Conservation (phyloP, 495 filamentous ascomycete genomes). For the Barbatosphaeria neglecta region DNA sequence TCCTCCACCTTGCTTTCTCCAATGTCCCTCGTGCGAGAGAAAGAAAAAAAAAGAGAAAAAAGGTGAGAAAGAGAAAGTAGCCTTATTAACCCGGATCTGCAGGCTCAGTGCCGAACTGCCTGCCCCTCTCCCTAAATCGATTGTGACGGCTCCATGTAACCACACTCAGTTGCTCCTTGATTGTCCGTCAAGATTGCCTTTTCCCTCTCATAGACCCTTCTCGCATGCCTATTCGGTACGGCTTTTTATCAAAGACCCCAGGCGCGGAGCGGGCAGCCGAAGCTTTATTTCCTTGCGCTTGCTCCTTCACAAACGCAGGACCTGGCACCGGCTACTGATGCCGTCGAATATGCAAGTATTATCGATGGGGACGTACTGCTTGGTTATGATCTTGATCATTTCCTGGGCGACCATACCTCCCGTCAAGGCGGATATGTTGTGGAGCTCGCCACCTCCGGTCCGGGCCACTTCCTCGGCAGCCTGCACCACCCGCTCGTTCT, state of each 20-base stretch:
- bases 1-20: constrained; percentile 11
- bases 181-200: not conserved
- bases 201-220: not conserved
- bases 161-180: constrained; percentile 2
- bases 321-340: constrained; percentile 64
- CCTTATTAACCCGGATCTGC: constrained; percentile 33
- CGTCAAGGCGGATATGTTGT: constrained; percentile 83
- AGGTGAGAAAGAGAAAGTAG: not conserved
- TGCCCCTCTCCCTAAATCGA: constrained; percentile 2
- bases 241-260: not conserved
- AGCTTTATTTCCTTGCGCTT: not conserved
- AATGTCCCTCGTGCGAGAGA: not conserved
- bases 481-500: constrained; percentile 34
- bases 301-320: constrained; percentile 40
- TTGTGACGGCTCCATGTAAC: constrained; percentile 10
- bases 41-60: not conserved
- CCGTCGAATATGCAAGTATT: constrained; percentile 93
- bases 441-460: constrained; percentile 76
- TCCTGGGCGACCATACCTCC: constrained; percentile 94
- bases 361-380: constrained; percentile 91
- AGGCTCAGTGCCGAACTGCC: constrained; percentile 18
- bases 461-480: constrained; percentile 58
- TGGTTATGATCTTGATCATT: constrained; percentile 88
- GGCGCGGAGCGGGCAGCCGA: not conserved
- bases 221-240: not conserved